These are phyloP conservation scores for Globisporangium splendens DNA, from an alignment of 352 stramenopile genomes.

Conservation along the genomic window DNA sequence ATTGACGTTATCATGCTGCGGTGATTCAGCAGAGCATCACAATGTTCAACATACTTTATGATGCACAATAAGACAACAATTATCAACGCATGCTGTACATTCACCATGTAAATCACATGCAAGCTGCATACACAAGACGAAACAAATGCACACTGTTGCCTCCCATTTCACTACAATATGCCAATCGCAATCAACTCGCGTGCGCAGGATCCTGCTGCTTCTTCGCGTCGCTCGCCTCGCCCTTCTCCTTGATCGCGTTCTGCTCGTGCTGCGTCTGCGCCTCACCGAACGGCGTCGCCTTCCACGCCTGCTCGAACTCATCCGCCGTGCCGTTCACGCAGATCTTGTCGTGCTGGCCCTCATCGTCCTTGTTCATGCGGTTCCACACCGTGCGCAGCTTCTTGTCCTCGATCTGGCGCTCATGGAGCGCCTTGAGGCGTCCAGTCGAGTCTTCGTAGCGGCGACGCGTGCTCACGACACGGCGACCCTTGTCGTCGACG, in stretches of 20 bases:
- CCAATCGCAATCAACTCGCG: neutral
- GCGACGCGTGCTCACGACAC: slow-evolving; percentile 29
- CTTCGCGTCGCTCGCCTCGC: neutral
- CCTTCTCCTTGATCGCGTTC: neutral
- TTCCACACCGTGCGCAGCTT: slow-evolving; percentile 36
- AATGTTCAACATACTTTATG: no score
- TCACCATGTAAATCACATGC: no score
- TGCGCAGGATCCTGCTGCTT: neutral
- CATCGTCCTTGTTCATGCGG: slow-evolving; percentile 23
- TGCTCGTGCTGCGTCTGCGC: slow-evolving; percentile 16
- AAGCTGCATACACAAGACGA: no score
- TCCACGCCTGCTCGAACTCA: slow-evolving; percentile 53
- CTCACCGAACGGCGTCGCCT: slow-evolving; percentile 40
- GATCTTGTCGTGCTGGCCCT: slow-evolving; percentile 28
- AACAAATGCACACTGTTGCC: no score
- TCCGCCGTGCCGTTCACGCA: slow-evolving; percentile 32
- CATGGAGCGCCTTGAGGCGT: slow-evolving; percentile 40
- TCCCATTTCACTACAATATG: neutral
- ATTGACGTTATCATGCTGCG: no score
- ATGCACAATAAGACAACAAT: no score
- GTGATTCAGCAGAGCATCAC: no score
- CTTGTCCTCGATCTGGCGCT: slow-evolving; percentile 36
- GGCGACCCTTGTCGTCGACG: slow-evolving; percentile 34
- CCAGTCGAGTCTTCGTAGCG: slow-evolving; percentile 49
- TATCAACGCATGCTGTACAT: no score